Conservation (phyloP, 208 protist genomes). For the Trypanosoma conorhini region DNA sequence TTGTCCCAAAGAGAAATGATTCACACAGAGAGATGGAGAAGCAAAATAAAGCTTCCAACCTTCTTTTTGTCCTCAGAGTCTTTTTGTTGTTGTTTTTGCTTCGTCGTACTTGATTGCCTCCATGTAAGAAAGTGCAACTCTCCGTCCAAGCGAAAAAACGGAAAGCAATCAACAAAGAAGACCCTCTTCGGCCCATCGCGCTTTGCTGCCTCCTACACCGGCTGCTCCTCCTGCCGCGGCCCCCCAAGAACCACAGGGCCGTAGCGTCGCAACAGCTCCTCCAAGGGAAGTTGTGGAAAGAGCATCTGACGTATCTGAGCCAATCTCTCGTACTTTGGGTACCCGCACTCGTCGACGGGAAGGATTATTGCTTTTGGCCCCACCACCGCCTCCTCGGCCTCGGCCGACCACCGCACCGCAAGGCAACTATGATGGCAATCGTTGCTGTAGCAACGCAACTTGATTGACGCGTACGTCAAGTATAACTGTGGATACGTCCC, state of each 20-base stretch:
- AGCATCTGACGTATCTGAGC: slow-evolving; percentile 48
- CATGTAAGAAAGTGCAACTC: too few species aligned
- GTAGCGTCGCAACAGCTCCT: slow-evolving; percentile 80
- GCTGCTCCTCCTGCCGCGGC: background rate
- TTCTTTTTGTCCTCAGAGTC: background rate
- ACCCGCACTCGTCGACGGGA: slow-evolving; percentile 34
- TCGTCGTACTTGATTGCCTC: background rate
- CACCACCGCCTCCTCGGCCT: slow-evolving; percentile 16
- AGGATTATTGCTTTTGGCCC: slow-evolving; percentile 12
- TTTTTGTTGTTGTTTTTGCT: background rate
- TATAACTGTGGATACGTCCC: slow-evolving; percentile 84
- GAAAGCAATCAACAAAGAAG: too few species aligned
- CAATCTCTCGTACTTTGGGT: slow-evolving; percentile 70
- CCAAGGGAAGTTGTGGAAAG: slow-evolving; percentile 66
- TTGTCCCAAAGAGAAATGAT: background rate
- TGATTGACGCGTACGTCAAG: slow-evolving; percentile 89
- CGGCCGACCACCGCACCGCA: slow-evolving; percentile 52
- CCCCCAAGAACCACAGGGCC: slow-evolving; percentile 34
- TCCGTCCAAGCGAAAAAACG: too few species aligned
- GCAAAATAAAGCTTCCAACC: background rate
- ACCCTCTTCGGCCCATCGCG: too few species aligned
- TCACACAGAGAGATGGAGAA: background rate
- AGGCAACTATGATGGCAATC: slow-evolving; percentile 79
- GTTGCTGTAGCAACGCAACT: slow-evolving; percentile 89
- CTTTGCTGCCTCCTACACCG: too few species aligned